Conservation (phyloP, 768 basidiomycete species). For the Suillus occidentalis region DNA sequence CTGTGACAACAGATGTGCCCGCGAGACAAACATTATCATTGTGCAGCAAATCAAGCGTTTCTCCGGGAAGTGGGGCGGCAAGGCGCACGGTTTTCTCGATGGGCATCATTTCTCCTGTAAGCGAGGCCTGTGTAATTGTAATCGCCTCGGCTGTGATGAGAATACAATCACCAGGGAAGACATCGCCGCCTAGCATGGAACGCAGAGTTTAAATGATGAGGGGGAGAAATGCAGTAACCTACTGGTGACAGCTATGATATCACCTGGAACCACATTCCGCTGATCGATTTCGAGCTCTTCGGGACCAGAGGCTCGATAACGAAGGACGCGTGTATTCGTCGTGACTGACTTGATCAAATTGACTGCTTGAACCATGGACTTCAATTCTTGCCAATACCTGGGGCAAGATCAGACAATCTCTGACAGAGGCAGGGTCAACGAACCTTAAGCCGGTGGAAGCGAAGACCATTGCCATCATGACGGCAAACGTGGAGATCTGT, state of each 20-base stretch:
- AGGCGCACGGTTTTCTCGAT: constrained; percentile 29
- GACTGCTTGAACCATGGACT: constrained; percentile 35
- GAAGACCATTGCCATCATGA: constrained; percentile 37
- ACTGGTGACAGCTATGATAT: constrained; percentile 33
- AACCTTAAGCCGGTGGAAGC: constrained; percentile 35
- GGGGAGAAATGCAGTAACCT: not conserved
- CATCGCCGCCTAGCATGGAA: constrained; percentile 30
- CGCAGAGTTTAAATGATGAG: not conserved
- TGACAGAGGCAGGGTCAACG: not conserved
- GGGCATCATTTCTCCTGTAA: constrained; percentile 37
- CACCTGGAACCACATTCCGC: constrained; percentile 33
- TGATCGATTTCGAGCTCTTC: constrained; percentile 32
- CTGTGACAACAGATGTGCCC: constrained; percentile 35
- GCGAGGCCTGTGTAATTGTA: constrained; percentile 35
- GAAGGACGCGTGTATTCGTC: constrained; percentile 33
- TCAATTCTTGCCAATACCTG: constrained; percentile 35
- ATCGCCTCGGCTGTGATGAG: constrained; percentile 35
- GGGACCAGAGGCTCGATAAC: constrained; percentile 18
- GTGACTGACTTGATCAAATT: constrained; percentile 34
- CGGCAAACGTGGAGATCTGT: constrained; percentile 33
- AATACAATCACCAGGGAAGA: constrained; percentile 37
- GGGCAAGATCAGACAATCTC: not conserved
- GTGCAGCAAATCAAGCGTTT: constrained; percentile 30
- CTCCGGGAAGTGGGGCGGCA: constrained; percentile 15
- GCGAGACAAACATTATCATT: constrained; percentile 34